A percentile compares a stretch with the other conserved stretches of the same genome.
Conservation (phyloP, 208 protist species). For the Leishmania major region DNA sequence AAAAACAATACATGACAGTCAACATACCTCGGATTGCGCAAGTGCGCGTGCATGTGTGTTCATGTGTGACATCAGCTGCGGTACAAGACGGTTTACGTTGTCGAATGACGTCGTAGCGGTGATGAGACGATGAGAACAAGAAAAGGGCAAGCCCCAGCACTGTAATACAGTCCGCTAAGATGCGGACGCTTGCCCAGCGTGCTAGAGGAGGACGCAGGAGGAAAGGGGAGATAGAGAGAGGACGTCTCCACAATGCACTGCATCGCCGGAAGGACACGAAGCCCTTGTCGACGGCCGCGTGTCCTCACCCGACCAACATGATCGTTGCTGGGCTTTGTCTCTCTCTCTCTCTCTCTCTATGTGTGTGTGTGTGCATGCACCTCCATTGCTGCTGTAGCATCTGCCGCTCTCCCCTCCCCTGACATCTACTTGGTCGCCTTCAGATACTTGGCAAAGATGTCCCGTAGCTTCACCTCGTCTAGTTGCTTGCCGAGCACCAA, state of each 20-base stretch:
- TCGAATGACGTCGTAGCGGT: not conserved
- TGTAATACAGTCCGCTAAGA: not conserved
- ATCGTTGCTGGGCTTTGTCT: not conserved
- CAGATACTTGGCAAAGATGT: slow-evolving; percentile 70
- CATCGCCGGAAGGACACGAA: not conserved
- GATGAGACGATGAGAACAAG: not conserved
- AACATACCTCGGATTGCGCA: not conserved
- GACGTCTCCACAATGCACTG: not conserved
- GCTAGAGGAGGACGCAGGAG: not conserved
- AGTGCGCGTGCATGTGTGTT: not conserved
- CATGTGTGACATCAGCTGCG: not conserved
- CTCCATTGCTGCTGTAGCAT: not conserved
- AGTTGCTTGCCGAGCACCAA: slow-evolving; percentile 77
- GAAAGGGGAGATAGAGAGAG: not conserved
- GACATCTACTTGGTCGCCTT: slow-evolving; percentile 34
- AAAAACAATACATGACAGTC: not conserved
- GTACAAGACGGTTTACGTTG: not conserved
- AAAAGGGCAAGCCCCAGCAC: not conserved
- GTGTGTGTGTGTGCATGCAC: not conserved
- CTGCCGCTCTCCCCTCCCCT: not conserved
- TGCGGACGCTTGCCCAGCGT: not conserved
- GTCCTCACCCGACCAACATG: not conserved
- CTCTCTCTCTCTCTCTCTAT: not conserved
- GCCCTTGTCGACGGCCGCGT: not conserved
- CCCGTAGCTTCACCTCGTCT: slow-evolving; percentile 56